Base-by-base conservation (phyloP, 768 basidiomycete genomes). In the Epithele typhae region DNA sequence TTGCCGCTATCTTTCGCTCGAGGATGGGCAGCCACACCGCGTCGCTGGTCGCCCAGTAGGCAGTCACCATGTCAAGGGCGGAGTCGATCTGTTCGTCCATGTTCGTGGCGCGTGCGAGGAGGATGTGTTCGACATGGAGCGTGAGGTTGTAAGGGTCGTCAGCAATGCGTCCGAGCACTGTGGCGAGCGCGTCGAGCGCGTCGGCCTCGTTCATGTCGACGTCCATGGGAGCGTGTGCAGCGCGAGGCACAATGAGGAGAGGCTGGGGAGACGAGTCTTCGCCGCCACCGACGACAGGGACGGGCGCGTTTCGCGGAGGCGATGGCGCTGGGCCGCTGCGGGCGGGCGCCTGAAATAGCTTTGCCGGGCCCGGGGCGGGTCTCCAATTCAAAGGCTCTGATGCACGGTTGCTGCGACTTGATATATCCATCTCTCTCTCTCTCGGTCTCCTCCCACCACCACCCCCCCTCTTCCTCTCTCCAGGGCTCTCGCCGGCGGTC, bases 1-100 rank as follows among this genome's bases (percentile, higher is more conserved):
- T 69, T 1, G 68, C 56, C n/a, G 67, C 60, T 39, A 73, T 62
- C 61, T 81, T 85, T 17, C 70, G 65, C 10, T 77, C 68, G 25
- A 90, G 71, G 35, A 90, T 68, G 18, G 81, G 79, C n/a, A 82
- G 48, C 89, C 89, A 92, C 18, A 87, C 74, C 27, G 85, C 78
- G 47, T 86, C 81, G 25, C 77, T 76, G 9, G 76, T 81, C 6
- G 86, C 78, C 53, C 82, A 69, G 55, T 77, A 79, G 43, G 74
- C 74, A 3, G 79, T 65, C 59, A 82, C 70, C 75, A 86, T 82
- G 58, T 85, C 81, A 56, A 78, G 72, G 15, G 87, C 90, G 5
- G 72, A 69, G 25, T 71, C 60, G 17, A 78, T 63, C 53, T 90
- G 82, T 35, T 76, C 71, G 10, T 80, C 75, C 68, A 82, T 72